Conservation (phyloP, 148 eudicot genomes). For the Beta vulgaris region DNA sequence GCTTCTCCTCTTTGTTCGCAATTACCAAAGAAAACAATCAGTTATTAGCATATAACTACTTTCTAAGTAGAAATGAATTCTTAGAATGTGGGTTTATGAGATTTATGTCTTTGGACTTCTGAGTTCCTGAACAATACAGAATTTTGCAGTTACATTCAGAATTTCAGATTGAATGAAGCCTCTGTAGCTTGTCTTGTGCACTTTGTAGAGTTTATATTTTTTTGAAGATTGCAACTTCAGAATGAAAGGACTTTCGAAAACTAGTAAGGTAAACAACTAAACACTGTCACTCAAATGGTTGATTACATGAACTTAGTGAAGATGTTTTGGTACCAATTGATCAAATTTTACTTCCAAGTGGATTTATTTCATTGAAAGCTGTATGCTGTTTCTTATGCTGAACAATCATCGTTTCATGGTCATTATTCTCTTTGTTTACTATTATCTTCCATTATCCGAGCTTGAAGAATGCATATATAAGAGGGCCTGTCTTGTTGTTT, state of each 20-base stretch:
- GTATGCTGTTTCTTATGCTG: neutral
- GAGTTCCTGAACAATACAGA: neutral
- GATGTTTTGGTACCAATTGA: neutral
- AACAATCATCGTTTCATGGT: neutral
- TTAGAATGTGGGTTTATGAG: neutral
- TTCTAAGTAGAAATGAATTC: neutral
- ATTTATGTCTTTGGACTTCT: neutral
- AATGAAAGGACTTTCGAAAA: neutral
- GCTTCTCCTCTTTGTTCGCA: neutral
- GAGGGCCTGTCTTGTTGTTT: no score
- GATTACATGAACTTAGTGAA: neutral
- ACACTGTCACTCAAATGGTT: neutral
- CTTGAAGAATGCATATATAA: no score
- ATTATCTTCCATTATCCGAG: neutral
- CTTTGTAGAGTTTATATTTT: neutral
- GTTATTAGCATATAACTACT: neutral
- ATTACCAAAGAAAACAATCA: neutral
- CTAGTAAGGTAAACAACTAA: neutral
- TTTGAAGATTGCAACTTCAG: conserved; percentile 12
- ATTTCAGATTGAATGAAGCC: conserved; percentile 6
- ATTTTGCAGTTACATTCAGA: conserved; percentile 17
- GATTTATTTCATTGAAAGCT: neutral
- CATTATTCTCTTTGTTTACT: neutral
- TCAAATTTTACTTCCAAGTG: neutral
- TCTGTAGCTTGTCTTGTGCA: conserved; percentile 12